These are phyloP conservation scores for Jamesozyma piceae DNA, from an alignment of 805 yeast species.

Conservation along the genomic window DNA sequence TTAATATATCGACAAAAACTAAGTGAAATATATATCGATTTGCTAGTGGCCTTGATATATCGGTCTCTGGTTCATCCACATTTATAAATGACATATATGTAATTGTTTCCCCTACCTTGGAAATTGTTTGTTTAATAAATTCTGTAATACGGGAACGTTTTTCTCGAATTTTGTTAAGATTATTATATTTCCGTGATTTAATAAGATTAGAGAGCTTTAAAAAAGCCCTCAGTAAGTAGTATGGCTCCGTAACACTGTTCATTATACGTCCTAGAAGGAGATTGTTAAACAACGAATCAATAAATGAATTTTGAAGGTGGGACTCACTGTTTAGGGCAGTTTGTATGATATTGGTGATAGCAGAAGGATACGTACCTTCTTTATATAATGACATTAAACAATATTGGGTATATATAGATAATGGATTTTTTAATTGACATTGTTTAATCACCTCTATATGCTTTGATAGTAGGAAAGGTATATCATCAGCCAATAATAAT, in stretches of 20 bases:
- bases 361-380: slow-evolving; percentile 13
- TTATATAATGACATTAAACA: slow-evolving; percentile 9
- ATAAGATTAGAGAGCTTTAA: slow-evolving; percentile 8
- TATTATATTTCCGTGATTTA: slow-evolving; percentile 1
- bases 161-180: no score
- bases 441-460: slow-evolving; percentile 12
- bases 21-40: slow-evolving; percentile 15
- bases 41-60: neutral
- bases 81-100: slow-evolving; percentile 1
- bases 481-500: slow-evolving; percentile 17
- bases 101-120: neutral
- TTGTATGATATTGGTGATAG: slow-evolving; percentile 10
- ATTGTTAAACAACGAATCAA: slow-evolving; percentile 17
- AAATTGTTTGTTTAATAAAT: neutral
- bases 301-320: slow-evolving; percentile 16
- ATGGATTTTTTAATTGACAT: neutral
- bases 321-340: slow-evolving; percentile 11
- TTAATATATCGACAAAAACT: slow-evolving; percentile 11
- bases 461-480: slow-evolving; percentile 18
- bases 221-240: slow-evolving; percentile 15
- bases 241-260: slow-evolving; percentile 23
- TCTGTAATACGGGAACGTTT: neutral
- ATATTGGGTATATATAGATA: slow-evolving; percentile 8
- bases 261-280: slow-evolving; percentile 19
- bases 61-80: neutral